Evolutionary conservation across 306 rosid genomes (phyloP).

Genomic region (Cicer bijugum): DNA sequence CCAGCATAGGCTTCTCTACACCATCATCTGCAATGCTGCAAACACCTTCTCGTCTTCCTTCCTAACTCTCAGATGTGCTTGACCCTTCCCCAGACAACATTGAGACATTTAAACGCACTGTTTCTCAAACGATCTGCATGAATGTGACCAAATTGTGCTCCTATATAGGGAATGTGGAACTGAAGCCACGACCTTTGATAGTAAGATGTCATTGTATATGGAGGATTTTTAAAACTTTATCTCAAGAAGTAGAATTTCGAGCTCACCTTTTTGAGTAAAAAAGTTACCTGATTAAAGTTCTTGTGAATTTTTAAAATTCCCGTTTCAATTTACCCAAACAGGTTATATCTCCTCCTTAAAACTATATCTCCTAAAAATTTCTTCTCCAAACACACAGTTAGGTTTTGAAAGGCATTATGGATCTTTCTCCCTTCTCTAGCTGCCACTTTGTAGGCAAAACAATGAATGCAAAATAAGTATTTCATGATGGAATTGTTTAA

Average conservation of each 20-base stretch:
- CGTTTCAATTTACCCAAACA: neutral
- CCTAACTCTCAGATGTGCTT: neutral
- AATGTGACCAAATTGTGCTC: constrained; percentile 19
- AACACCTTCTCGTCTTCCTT: neutral
- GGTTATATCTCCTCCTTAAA: neutral
- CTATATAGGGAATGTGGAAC: constrained; percentile 3
- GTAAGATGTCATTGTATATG: neutral
- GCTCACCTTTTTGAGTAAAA: constrained; percentile 5
- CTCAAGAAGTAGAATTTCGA: constrained; percentile 13
- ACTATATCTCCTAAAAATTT: neutral
- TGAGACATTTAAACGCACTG: neutral
- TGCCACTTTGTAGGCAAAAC: constrained; percentile 4
- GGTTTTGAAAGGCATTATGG: constrained; percentile 29
- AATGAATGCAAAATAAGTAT: constrained; percentile 3
- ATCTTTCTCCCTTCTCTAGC: constrained; percentile 22
- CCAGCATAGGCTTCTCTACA: constrained; percentile 11
- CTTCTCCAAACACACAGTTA: neutral
- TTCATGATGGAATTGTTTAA: constrained; percentile 33
- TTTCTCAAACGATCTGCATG: neutral
- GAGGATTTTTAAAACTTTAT: neutral
- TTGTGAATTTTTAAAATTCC: constrained; percentile 8
- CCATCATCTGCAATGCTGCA: constrained; percentile 8
- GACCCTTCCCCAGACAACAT: neutral
- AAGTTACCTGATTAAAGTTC: neutral
- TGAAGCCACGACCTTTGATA: neutral